phyloP scores from a whole-genome alignment of 2,329 filamentous ascomycete species.

The Paecilomyces niveus region DNA sequence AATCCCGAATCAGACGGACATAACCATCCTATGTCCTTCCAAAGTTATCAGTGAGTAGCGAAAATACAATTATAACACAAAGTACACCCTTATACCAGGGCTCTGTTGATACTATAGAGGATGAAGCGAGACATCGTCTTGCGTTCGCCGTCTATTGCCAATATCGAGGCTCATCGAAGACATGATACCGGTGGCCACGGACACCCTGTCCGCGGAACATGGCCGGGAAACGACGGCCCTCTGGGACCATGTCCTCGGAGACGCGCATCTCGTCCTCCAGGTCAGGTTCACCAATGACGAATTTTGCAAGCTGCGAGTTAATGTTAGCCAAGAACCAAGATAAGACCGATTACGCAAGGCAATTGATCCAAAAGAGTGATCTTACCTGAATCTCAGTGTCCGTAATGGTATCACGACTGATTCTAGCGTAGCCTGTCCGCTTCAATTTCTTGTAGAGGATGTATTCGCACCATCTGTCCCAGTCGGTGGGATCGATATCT shows the following conservation, averaged over 20 bases:
- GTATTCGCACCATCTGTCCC: constrained; percentile 99
- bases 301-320: constrained; percentile 67
- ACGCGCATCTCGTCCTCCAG: constrained; percentile 59
- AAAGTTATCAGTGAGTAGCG: background rate
- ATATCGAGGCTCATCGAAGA: constrained; percentile 87
- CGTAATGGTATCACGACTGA: constrained; percentile 85
- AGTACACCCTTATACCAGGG: background rate
- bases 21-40: background rate
- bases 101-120: background rate
- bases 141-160: constrained; percentile 27
- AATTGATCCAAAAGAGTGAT: constrained; percentile 1
- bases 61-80: background rate
- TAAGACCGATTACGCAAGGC: background rate
- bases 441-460: constrained; percentile 88
- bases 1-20: background rate
- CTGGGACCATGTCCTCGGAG: constrained; percentile 65
- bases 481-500: constrained; percentile 86
- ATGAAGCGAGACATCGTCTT: background rate
- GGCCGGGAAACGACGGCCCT: constrained; percentile 73
- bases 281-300: constrained; percentile 68
- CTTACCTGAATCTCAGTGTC: constrained; percentile 89
- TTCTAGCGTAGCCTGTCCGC: constrained; percentile 79
- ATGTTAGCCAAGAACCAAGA: constrained; percentile 5
- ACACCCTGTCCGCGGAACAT: constrained; percentile 82
- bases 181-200: constrained; percentile 84